Base-by-base conservation (phyloP, 139 green algal genomes). In the Nannochloris sp. region DNA sequence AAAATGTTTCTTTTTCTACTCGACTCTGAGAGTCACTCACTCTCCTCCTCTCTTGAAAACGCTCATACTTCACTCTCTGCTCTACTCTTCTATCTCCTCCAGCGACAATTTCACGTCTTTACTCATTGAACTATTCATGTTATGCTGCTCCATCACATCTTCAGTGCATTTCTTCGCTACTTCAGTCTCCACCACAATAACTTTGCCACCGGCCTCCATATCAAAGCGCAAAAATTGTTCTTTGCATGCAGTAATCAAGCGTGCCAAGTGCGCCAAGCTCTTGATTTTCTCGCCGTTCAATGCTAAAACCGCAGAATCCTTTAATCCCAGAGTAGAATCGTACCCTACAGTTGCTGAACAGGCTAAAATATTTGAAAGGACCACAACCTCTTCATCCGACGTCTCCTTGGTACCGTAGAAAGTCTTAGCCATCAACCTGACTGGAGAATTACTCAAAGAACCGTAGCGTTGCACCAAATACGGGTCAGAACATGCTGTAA, bases 271-370 rank as follows among this genome's bases (percentile, higher is more conserved):
- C 25, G 32, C 34, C 66, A 97, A 62, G 75, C 90, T 90, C 32
- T 61, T 51, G 5, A 97, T 71, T 3, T 35, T 27, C 23, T 38
- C 29, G 12, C 85, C 83, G 65, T 97, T 97, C 77, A 95, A 91
- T 8, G 46, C n/a, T 6, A 31, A 12, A 3, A 74, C 58, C 12
- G 61, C 19, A 4, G 29, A 44, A 35, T 74, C 67, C 0, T 27
- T 32, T 3, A 74, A 24, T 0, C 66, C 58, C n/a, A n/a, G n/a
- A 0, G 67, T 56, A 5, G 19, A 4, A 70, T 96, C 89, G 57
- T 95, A 96, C 3, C 90, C 90, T 27, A 92, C 63, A 9, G 87
- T 95, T 10, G 85, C 79, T 19, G 90, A 82, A 30, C 71, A 88
- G 3, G 89, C 90, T 55, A 96, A 78, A 33, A 94, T 85, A 66